Conservation (phyloP, 371 early-diverging fungal species). For the Capniomyces stellatus region DNA sequence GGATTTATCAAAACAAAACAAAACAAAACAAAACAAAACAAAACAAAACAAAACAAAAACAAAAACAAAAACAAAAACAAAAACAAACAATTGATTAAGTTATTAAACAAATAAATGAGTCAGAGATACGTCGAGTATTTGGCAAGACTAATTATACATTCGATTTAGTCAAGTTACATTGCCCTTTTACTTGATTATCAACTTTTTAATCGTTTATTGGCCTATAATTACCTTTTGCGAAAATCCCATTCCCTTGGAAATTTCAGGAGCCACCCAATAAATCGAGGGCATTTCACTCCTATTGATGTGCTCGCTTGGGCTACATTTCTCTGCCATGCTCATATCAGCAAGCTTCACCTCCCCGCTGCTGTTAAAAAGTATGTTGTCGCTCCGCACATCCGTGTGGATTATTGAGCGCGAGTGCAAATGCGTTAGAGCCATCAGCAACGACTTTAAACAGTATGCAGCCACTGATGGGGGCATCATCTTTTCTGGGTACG, state of each 20-base stretch:
- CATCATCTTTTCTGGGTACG: constrained; percentile 33
- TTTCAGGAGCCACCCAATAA: constrained; percentile 98
- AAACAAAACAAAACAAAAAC: too few relatives aligned
- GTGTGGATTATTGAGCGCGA: constrained; percentile 81
- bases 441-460: constrained; percentile 56
- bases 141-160: too few relatives aligned
- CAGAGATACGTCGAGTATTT: too few relatives aligned
- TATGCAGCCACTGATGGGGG: constrained; percentile 42
- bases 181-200: too few relatives aligned
- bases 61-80: too few relatives aligned
- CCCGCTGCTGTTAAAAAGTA: constrained; percentile 46
- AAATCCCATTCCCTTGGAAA: constrained; percentile 57
- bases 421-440: constrained; percentile 83
- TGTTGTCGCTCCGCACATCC: constrained; percentile 76
- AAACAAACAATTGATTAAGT: too few relatives aligned
- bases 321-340: constrained; percentile 35
- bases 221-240: too few relatives aligned
- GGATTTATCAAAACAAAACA: too few relatives aligned
- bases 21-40: too few relatives aligned
- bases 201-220: too few relatives aligned
- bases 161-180: too few relatives aligned
- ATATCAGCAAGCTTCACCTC: constrained; percentile 61
- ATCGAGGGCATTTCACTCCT: constrained; percentile 56
- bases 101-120: too few relatives aligned
- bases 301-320: constrained; percentile 24